Evolutionary conservation across 164 flowering plant species (phyloP).

Genomic region (Tetracentron sinense): DNA sequence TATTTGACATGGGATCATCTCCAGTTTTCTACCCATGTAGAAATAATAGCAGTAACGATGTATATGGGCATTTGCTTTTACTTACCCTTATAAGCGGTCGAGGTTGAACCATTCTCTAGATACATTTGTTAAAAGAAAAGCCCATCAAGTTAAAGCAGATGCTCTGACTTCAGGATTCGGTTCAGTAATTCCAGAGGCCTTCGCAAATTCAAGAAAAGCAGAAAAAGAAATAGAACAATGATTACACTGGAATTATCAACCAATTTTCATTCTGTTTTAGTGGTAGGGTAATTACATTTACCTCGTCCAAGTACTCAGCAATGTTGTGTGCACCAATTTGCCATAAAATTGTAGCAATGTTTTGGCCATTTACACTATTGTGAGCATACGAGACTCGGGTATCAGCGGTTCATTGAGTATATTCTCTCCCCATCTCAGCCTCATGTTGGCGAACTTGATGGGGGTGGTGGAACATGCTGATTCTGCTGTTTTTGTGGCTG

Average conservation of each 20-base stretch:
- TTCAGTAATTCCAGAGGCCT: background rate
- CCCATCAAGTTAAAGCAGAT: background rate
- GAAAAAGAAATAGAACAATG: background rate
- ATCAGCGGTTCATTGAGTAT: too few relatives aligned
- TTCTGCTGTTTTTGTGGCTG: too few relatives aligned
- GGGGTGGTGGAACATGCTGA: too few relatives aligned
- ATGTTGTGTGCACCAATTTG: conserved; percentile 9
- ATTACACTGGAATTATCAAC: too few relatives aligned
- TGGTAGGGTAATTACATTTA: background rate
- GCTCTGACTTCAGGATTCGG: background rate
- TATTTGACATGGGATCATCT: too few relatives aligned
- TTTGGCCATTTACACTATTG: too few relatives aligned
- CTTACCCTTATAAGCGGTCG: background rate
- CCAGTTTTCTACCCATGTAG: too few relatives aligned
- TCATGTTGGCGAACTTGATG: too few relatives aligned
- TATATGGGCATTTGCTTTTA: background rate
- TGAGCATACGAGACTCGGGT: too few relatives aligned
- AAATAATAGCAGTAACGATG: too few relatives aligned
- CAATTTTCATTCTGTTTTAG: background rate
- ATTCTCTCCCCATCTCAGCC: too few relatives aligned
- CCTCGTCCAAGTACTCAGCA: background rate
- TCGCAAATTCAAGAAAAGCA: background rate
- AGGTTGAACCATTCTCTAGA: background rate
- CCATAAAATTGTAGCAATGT: too few relatives aligned
- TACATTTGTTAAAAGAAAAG: background rate